phyloP scores from a whole-genome alignment of 805 yeast species.

The Starmera amethionina region DNA sequence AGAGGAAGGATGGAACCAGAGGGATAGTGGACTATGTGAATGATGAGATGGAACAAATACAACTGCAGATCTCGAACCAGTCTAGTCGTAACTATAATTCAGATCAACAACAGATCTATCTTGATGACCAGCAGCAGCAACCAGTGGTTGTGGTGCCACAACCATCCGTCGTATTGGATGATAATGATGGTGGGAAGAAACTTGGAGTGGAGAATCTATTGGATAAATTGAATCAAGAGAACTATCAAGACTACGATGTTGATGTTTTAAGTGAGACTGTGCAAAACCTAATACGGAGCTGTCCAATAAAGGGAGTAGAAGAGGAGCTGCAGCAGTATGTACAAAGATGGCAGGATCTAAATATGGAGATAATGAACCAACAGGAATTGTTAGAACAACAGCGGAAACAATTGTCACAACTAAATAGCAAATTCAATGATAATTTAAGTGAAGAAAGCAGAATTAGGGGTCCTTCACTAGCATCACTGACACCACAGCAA shows the following conservation, averaged over 20 bases:
- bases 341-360: conserved; percentile 24
- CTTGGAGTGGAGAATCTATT: conserved; percentile 22
- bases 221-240: conserved; percentile 21
- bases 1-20: conserved; percentile 41
- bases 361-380: conserved; percentile 30
- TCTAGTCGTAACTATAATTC: conserved; percentile 17
- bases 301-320: conserved; percentile 28
- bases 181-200: conserved; percentile 9
- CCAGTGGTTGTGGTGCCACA: conserved; percentile 16
- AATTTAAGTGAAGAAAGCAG: background rate
- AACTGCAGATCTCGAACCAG: conserved; percentile 17
- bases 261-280: conserved; percentile 35
- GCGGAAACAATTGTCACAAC: conserved; percentile 26
- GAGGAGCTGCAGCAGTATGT: conserved; percentile 17
- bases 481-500: no score
- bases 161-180: conserved; percentile 4
- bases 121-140: conserved; percentile 4
- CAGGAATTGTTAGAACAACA: conserved; percentile 35
- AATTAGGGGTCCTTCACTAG: no score
- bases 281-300: conserved; percentile 22
- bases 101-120: background rate
- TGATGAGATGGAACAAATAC: conserved; percentile 23
- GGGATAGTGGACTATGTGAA: conserved; percentile 26
- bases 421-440: conserved; percentile 22
- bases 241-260: conserved; percentile 25